A percentile compares a stretch with the other conserved stretches of the same genome.
phyloP scores from a whole-genome alignment of 768 basidiomycete genomes.

The Boletus patriciae region DNA sequence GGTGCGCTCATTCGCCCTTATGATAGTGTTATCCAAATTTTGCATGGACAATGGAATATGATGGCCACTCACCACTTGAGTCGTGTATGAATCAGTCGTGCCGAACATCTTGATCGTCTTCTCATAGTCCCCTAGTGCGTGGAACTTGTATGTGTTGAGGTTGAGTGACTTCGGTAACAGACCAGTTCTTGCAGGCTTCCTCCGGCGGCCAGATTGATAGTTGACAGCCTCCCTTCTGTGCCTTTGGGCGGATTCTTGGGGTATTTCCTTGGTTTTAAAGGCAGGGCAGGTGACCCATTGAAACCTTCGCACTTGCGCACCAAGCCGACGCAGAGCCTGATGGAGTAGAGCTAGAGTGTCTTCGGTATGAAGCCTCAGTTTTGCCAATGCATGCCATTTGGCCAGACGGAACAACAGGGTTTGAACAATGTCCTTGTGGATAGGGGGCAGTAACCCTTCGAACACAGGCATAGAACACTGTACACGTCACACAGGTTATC shows the following conservation, averaged over 20 bases:
- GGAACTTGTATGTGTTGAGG: slow-evolving; percentile 31
- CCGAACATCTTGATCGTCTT: background rate
- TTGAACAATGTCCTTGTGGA: slow-evolving; percentile 22
- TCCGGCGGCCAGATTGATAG: background rate
- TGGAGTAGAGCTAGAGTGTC: background rate
- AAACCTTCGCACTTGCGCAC: background rate
- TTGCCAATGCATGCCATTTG: slow-evolving; percentile 18
- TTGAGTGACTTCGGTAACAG: slow-evolving; percentile 18
- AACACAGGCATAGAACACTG: slow-evolving; percentile 42
- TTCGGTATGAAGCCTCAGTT: background rate
- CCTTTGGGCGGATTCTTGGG: background rate
- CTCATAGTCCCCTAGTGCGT: slow-evolving; percentile 28
- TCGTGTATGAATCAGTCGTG: too few species aligned
- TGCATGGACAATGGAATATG: too few species aligned
- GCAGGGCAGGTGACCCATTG: background rate
- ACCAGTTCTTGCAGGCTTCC: background rate
- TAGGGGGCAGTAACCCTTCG: slow-evolving; percentile 36
- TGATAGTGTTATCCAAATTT: too few species aligned
- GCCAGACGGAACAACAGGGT: slow-evolving; percentile 21
- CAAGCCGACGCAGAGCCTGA: background rate
- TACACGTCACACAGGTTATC: background rate
- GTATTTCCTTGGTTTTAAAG: background rate
- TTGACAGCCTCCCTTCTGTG: background rate
- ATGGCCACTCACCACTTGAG: too few species aligned
- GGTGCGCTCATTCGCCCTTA: slow-evolving; percentile 2